Evolutionary conservation across 2,329 filamentous ascomycete species (phyloP).

Genomic region (Coniella vitis): DNA sequence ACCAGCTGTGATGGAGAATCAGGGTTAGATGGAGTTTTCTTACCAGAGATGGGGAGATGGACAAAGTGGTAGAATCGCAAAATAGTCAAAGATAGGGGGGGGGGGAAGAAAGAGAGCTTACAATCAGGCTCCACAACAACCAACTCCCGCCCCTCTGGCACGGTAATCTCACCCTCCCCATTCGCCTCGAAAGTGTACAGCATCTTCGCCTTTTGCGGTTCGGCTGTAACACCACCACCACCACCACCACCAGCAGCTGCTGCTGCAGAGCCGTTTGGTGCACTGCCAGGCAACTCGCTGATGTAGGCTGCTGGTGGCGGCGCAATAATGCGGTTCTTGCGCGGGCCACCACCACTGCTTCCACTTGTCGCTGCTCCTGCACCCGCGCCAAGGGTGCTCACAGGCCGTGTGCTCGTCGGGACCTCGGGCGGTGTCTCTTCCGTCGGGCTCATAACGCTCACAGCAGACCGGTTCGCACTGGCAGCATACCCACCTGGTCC

Average conservation of each 20-base stretch:
- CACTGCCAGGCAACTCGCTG: conserved; percentile 53
- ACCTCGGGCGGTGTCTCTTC: conserved; percentile 44
- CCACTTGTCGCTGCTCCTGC: too few relatives aligned
- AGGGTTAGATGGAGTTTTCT: background rate
- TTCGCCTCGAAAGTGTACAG: conserved; percentile 77
- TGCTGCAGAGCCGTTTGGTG: conserved; percentile 33
- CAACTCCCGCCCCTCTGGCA: conserved; percentile 73
- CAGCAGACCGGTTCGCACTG: conserved; percentile 69
- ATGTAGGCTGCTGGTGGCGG: conserved; percentile 81
- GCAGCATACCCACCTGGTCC: conserved; percentile 59
- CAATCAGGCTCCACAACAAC: conserved; percentile 79
- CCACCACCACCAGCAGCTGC: too few relatives aligned
- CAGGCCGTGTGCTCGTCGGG: conserved; percentile 27
- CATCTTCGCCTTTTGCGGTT: conserved; percentile 67
- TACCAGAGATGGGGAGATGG: background rate
- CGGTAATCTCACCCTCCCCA: conserved; percentile 73
- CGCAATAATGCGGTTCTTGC: conserved; percentile 72
- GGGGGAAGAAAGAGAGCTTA: conserved; percentile 39
- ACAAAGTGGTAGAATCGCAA: too few relatives aligned
- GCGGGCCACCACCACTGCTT: conserved; percentile 23
- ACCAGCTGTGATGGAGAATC: conserved; percentile 58
- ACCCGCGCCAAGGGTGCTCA: conserved; percentile 26
- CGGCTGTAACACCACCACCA: conserved; percentile 37
- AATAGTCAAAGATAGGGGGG: background rate
- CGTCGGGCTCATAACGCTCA: conserved; percentile 48